Percentiles rank a stretch among this genome's conserved stretches.
Evolutionary conservation across 768 basidiomycete genomes (phyloP).

Genomic region (Podaxis carcinomalis): DNA sequence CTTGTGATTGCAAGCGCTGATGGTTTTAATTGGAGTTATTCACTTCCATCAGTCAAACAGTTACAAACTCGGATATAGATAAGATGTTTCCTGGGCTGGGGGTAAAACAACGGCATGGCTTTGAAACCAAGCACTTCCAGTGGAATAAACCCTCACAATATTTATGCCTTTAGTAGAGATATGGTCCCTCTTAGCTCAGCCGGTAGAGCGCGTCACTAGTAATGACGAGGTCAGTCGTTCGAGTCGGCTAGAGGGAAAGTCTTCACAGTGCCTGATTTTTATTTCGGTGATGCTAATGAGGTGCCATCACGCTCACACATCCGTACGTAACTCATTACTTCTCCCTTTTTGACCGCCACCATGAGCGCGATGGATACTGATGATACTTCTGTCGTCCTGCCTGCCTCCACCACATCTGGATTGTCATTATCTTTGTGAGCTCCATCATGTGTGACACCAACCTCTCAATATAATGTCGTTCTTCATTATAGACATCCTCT

Average conservation of each 20-base stretch:
- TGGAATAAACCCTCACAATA: background rate
- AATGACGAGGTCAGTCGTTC: slow-evolving; percentile 36
- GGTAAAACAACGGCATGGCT: too few species aligned
- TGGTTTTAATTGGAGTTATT: too few species aligned
- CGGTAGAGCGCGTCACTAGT: slow-evolving; percentile 56
- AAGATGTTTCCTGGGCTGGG: too few species aligned
- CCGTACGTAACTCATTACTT: background rate
- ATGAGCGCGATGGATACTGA: slow-evolving; percentile 76
- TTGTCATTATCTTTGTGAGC: slow-evolving; percentile 71
- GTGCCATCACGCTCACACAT: background rate
- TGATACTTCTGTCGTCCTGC: slow-evolving; percentile 69
- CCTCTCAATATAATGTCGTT: slow-evolving; percentile 15
- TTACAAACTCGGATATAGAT: too few species aligned
- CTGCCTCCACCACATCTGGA: slow-evolving; percentile 68
- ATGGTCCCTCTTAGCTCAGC: slow-evolving; percentile 50
- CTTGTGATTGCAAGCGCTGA: too few species aligned
- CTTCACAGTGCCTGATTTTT: background rate
- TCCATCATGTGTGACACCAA: background rate
- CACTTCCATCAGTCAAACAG: too few species aligned
- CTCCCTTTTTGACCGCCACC: slow-evolving; percentile 8
- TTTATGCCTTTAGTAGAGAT: background rate
- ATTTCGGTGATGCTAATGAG: background rate
- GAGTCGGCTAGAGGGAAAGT: slow-evolving; percentile 30
- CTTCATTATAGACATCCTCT: slow-evolving; percentile 75
- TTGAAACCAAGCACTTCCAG: too few species aligned